These are phyloP conservation scores for Paramecium biaurelia DNA, from an alignment of 73 alveolate species.

Conservation along the genomic window DNA sequence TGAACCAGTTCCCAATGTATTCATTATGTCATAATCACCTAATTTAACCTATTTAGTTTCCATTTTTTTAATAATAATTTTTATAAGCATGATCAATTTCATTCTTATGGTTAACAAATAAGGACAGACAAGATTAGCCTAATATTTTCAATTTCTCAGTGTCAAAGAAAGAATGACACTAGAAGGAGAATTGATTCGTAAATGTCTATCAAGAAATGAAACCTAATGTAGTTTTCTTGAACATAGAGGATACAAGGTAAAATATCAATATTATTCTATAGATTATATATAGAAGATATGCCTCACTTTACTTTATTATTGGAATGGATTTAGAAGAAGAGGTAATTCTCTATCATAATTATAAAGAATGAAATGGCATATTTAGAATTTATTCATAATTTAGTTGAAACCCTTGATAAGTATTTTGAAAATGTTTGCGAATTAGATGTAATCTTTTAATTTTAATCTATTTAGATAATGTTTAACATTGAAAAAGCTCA, in stretches of 20 bases:
- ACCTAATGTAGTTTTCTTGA: slow-evolving; percentile 95
- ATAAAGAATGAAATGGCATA: slow-evolving; percentile 90
- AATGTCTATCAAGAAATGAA: slow-evolving; percentile 93
- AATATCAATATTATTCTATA: slow-evolving; percentile 42
- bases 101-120: slow-evolving; percentile 97
- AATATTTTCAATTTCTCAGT: slow-evolving; percentile 91
- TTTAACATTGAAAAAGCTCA: slow-evolving; percentile 98
- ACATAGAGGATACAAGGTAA: slow-evolving; percentile 92
- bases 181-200: slow-evolving; percentile 97
- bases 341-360: slow-evolving; percentile 15
- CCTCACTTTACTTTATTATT: slow-evolving; percentile 95
- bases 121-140: slow-evolving; percentile 92
- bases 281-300: slow-evolving; percentile 92
- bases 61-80: slow-evolving; percentile 35
- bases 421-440: slow-evolving; percentile 98
- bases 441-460: slow-evolving; percentile 72
- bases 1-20: slow-evolving; percentile 56
- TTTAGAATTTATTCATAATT: slow-evolving; percentile 96
- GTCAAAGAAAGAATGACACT: slow-evolving; percentile 92
- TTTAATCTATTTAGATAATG: slow-evolving; percentile 78
- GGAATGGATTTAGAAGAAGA: slow-evolving; percentile 79
- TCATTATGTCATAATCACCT: slow-evolving; percentile 54
- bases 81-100: slow-evolving; percentile 89
- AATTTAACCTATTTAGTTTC: slow-evolving; percentile 46
- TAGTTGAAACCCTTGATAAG: slow-evolving; percentile 94